Percentiles rank a stretch among this genome's conserved stretches.
These are phyloP conservation scores for Aspergillus sp. DNA, from an alignment of 2,329 filamentous ascomycete species.

Conservation along the genomic window DNA sequence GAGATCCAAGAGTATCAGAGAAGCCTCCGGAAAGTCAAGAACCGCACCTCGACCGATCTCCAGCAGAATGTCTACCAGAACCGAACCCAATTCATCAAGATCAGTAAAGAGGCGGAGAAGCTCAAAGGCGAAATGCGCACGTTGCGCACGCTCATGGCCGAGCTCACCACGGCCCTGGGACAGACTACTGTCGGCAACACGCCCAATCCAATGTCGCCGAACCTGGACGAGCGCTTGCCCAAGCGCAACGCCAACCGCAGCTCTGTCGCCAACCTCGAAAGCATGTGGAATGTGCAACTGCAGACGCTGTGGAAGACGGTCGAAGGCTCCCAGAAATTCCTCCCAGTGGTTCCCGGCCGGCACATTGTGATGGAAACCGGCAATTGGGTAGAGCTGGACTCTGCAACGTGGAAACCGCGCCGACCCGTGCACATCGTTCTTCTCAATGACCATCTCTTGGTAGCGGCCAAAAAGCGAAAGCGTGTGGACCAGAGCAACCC, in stretches of 20 bases:
- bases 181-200: conserved; percentile 48
- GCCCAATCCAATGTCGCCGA: conserved; percentile 53
- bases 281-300: conserved; percentile 65
- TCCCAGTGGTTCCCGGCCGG: conserved; percentile 85
- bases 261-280: conserved; percentile 75
- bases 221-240: conserved; percentile 50
- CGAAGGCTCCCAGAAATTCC: conserved; percentile 96
- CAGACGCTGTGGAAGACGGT: conserved; percentile 92
- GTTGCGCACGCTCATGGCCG: conserved; percentile 84
- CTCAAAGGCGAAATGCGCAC: conserved; percentile 94
- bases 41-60: conserved; percentile 75
- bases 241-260: conserved; percentile 74
- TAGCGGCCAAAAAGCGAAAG: conserved; percentile 91
- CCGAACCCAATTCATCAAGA: conserved; percentile 96
- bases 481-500: conserved; percentile 65
- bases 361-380: conserved; percentile 93
- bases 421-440: conserved; percentile 88
- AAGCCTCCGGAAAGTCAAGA: conserved; percentile 72
- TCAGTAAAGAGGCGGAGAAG: conserved; percentile 98
- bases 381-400: conserved; percentile 93
- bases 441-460: conserved; percentile 88
- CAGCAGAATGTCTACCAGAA: conserved; percentile 98
- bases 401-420: conserved; percentile 92
- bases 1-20: conserved; percentile 82
- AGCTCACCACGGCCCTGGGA: conserved; percentile 71